Evolutionary conservation across 106 monocot genomes (phyloP), one percentile per base, ranked within the genome.

Genomic region (Iris macrosiphon): DNA sequence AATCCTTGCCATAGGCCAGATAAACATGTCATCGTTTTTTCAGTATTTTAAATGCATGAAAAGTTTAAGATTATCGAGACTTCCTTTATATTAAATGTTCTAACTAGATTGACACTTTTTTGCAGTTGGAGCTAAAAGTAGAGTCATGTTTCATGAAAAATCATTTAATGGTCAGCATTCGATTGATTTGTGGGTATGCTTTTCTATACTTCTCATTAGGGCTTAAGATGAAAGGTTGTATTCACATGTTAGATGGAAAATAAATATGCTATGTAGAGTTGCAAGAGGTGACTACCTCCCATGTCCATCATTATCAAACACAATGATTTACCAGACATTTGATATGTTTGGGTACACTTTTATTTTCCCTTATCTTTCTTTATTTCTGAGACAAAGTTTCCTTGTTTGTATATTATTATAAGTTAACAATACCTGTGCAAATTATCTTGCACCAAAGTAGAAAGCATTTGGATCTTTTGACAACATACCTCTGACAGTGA

Each of bases 61-160:
- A n/a, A n/a, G n/a, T n/a, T n/a, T n/a, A n/a, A n/a, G n/a, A n/a
- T n/a, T n/a, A n/a, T n/a, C n/a, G n/a, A n/a, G n/a, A n/a, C n/a
- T n/a, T n/a, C n/a, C n/a, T n/a, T n/a, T n/a, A n/a, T n/a, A n/a
- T n/a, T n/a, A n/a, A 29, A 29, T 50, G 3, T 50, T 50, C 29
- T 14, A 50, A 50, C 6, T 18, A 50, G 28, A 49, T 49, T 15
- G 26, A 29, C 12, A 50, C 29, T 29, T 25, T 55, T 57, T 65
- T 72, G 8, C 75, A 86, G 92, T 82, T 69, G 65, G 72, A 86
- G 10, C 30, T 92, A 41, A 61, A 75, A 58, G 60, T 42, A 34
- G 72, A 70, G n/a, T 70, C 92, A 13, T 92, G 92, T 61, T 79
- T 92, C 69, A 76, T 82, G 78, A 86, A 86, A 79, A 72, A 79